A percentile compares a stretch with the other conserved stretches of the same genome.
These are phyloP conservation scores for Silene coronaria DNA, from an alignment of 179 eudicot species.

Conservation along the genomic window DNA sequence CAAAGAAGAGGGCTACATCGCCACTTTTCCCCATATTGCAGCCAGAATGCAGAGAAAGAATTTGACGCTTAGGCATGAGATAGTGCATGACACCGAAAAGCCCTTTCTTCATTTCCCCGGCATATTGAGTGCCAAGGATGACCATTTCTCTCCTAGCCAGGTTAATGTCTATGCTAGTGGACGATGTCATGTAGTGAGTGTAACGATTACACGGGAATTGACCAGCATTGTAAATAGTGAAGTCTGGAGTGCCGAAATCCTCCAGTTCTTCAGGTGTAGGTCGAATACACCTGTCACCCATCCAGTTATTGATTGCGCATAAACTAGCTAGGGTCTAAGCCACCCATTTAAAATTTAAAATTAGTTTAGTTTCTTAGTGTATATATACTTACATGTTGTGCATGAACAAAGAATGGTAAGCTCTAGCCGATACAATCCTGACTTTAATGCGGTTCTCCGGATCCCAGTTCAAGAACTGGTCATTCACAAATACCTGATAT, in stretches of 20 bases:
- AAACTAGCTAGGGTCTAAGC: background rate
- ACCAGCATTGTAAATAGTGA: slow-evolving; percentile 96
- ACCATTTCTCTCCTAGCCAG: slow-evolving; percentile 89
- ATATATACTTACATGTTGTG: slow-evolving; percentile 72
- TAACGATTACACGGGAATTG: slow-evolving; percentile 91
- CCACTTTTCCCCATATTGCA: slow-evolving; percentile 92
- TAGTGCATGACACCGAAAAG: slow-evolving; percentile 90
- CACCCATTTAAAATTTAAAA: background rate
- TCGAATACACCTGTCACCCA: slow-evolving; percentile 86
- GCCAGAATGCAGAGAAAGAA: slow-evolving; percentile 87
- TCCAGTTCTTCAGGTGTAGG: slow-evolving; percentile 91
- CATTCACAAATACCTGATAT: slow-evolving; percentile 77
- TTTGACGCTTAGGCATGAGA: slow-evolving; percentile 88
- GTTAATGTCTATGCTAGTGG: slow-evolving; percentile 87
- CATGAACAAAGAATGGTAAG: slow-evolving; percentile 96
- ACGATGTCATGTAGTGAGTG: slow-evolving; percentile 94
- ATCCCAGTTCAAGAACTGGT: slow-evolving; percentile 94
- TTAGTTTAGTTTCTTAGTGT: background rate
- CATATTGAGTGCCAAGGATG: slow-evolving; percentile 93
- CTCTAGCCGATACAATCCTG: slow-evolving; percentile 90
- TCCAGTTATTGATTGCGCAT: slow-evolving; percentile 31
- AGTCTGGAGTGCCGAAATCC: slow-evolving; percentile 83
- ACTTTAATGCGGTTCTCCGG: slow-evolving; percentile 79
- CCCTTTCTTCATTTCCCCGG: slow-evolving; percentile 99
- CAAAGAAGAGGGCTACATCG: slow-evolving; percentile 93